Base-by-base conservation (phyloP, 805 yeast genomes). In the Alloascoidea africana region DNA sequence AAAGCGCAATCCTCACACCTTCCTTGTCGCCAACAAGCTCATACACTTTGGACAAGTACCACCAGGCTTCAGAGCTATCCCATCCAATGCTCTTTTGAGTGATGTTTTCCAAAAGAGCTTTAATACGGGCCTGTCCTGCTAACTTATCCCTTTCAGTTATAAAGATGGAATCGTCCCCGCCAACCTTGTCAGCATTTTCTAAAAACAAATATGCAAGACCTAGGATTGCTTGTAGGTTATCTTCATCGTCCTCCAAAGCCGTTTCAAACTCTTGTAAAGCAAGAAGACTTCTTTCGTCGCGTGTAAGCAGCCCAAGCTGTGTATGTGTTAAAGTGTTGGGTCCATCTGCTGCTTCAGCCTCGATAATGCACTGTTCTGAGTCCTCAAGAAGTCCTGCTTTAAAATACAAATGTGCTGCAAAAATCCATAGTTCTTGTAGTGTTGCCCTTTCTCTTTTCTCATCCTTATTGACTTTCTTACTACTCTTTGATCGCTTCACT, bases 341-440 rank as follows among this genome's bases (percentile, higher is more conserved):
- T 23, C 60, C 59, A 37, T 49, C 57, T 2, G 66, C 61, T 1
- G 62, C 54, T 40, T 70, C 77, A 1, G 93, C 84, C 53, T 85
- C 95, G 4, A 67, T 64, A 3, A 85, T 65, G 35, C 94, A 78
- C 41, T 69, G 74, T 46, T 74, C 75, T 1, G 87, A 73, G 38
- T 84, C 93, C 2, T 60, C 65, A 1, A 58, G 44, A 32, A 70
- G 53, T 1, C 70, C 75, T 4, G 69, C 64, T 41, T 70, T 68
- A 46, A 69, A 58, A 50, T 83, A 85, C 17, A 84, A 57, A 27
- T 67, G 65, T 0, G 85, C 66, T 0, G 83, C 66, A 70, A 85
- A 72, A 36, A 86, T 52, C 95, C 96, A 86, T 16, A 83, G 49
- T 23, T 64, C 63, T 46, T 76, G 84, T 35, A 76, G 50, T 5